Base-by-base conservation (phyloP, 345 rosid genomes). In the Eucalyptus melliodora region DNA sequence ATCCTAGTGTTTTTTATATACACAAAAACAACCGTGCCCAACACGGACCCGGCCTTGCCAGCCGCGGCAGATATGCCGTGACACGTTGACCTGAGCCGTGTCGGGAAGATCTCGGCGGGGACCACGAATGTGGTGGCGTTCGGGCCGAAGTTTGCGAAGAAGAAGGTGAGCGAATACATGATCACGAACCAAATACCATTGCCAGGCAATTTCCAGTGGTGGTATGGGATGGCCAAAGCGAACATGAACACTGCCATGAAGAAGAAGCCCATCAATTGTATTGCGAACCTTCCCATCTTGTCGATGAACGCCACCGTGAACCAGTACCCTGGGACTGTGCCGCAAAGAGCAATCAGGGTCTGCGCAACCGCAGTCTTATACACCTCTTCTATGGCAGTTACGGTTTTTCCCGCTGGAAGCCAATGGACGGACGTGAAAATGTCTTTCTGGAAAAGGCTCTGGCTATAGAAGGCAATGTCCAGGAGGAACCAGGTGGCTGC, bases 401-500 rank as follows among this genome's bases (percentile, higher is more conserved):
- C 88, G 16, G 3, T 49, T 40, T 11, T 19, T 40, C 87, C 89
- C 50, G 44, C 24, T 37, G 91, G 91, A 26, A 16, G 77, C 92
- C 91, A 83, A 24, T 88, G 8, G 27, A 91, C 65, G 72, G 81
- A 45, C 60, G 26, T 42, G 88, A 7, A 88, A 83, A 93, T 91
- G 37, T 92, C 95, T 89, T 92, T 92, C 51, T 93, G 95, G 90
- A 93, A 89, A 81, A 93, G 86, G 89, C 83, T 87, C 80, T 87
- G 89, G 77, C 91, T 47, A 17, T 89, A 89, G 67, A 87, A 87
- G 3, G 65, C 82, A 40, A 93, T 91, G 92, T 92, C 94, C 30
- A 93, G 51, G 87, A 93, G 87, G 89, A 93, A 92, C 95, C 95
- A 93, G 2, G 94, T 92, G 44, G 88, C 77, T 17, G 95, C 50